Evolutionary conservation across 2,329 filamentous ascomycete genomes (phyloP).

Genomic region (Thermoascus crustaceus): DNA sequence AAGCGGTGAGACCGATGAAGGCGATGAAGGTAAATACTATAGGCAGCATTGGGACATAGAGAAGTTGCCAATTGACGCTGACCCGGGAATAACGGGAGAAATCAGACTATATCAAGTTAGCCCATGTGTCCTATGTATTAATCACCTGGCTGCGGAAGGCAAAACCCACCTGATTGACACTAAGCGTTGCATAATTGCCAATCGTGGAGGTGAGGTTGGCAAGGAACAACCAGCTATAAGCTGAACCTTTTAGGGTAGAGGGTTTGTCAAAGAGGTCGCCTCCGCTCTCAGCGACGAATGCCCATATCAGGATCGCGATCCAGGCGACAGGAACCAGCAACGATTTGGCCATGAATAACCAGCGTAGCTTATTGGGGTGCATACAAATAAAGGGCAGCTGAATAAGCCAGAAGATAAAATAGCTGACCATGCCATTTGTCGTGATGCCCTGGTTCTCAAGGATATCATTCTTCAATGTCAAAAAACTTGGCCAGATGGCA

Average conservation of each 20-base stretch:
- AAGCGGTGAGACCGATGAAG: conserved; percentile 39
- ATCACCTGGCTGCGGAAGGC: neutral
- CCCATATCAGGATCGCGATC: conserved; percentile 49
- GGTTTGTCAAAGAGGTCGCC: conserved; percentile 26
- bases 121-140: neutral
- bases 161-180: conserved; percentile 38
- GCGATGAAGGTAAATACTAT: conserved; percentile 47
- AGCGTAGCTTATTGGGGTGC: conserved; percentile 33
- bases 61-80: conserved; percentile 41
- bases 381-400: conserved; percentile 40
- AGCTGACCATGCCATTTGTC: conserved; percentile 38
- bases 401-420: conserved; percentile 38
- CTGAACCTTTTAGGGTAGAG: conserved; percentile 39
- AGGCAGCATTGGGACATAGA: conserved; percentile 45
- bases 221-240: conserved; percentile 49
- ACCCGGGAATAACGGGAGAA: conserved; percentile 48
- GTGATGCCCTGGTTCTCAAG: conserved; percentile 38
- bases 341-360: conserved; percentile 30
- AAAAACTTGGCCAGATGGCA: conserved; percentile 43
- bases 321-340: conserved; percentile 50
- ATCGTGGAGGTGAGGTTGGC: conserved; percentile 43
- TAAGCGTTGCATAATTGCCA: conserved; percentile 45
- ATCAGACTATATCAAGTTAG: conserved; percentile 37
- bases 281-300: conserved; percentile 10
- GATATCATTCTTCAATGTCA: conserved; percentile 29